Percentiles rank a stretch among this genome's conserved stretches.
Conservation (phyloP, 768 basidiomycete species). For the Psilocybe cyanescens region DNA sequence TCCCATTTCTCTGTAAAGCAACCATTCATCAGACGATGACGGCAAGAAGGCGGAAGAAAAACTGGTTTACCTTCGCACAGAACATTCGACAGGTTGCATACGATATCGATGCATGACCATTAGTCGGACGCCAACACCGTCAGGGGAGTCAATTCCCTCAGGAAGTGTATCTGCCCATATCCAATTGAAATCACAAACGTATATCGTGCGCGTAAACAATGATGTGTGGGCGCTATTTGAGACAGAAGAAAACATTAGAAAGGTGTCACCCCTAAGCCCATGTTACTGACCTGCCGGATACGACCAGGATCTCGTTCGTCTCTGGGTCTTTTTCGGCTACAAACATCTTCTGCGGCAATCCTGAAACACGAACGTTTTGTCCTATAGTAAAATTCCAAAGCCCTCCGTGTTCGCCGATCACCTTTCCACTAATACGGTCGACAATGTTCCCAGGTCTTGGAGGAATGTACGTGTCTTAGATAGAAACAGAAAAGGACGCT, state of each 20-base stretch:
- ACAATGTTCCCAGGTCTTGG: conserved; percentile 74
- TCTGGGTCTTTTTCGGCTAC: conserved; percentile 71
- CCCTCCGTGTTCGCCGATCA: conserved; percentile 68
- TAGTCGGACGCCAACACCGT: conserved; percentile 53
- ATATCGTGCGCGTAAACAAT: conserved; percentile 46
- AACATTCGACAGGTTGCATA: conserved; percentile 58
- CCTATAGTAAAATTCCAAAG: conserved; percentile 89
- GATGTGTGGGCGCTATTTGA: conserved; percentile 59
- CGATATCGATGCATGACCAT: conserved; percentile 79
- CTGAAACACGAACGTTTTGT: conserved; percentile 70
- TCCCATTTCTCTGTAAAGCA: conserved; percentile 19
- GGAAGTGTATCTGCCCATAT: conserved; percentile 73
- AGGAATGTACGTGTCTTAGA: conserved; percentile 68
- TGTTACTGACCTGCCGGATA: conserved; percentile 63
- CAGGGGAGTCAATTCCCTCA: conserved; percentile 35
- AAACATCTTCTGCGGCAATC: conserved; percentile 65
- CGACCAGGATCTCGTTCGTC: conserved; percentile 74
- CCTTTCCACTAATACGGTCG: conserved; percentile 54
- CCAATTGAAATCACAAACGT: conserved; percentile 67
- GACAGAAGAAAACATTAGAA: not conserved
- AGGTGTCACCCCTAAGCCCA: not conserved
- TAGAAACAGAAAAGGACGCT: too few relatives aligned
- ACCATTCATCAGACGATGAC: not conserved
- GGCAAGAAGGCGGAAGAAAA: not conserved
- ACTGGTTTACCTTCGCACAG: conserved; percentile 48